phyloP scores from a whole-genome alignment of 768 basidiomycete genomes.

The Rubroboletus pulcherrimus region DNA sequence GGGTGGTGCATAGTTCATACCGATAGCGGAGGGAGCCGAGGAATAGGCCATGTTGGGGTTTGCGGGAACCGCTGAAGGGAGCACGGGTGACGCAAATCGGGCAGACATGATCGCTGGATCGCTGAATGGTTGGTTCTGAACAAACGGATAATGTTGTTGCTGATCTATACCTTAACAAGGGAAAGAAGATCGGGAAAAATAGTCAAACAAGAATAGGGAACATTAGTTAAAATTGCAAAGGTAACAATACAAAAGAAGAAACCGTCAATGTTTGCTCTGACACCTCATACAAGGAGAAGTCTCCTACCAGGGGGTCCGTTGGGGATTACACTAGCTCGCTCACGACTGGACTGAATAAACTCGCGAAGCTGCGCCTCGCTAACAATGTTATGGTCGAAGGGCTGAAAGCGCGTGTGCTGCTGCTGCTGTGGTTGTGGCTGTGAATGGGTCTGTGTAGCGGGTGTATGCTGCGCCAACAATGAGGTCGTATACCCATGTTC shows the following conservation, averaged over 20 bases:
- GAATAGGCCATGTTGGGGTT: constrained; percentile 13
- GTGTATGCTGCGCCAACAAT: constrained; percentile 46
- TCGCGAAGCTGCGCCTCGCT: constrained; percentile 78
- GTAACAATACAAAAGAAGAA: constrained; percentile 26
- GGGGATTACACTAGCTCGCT: constrained; percentile 41
- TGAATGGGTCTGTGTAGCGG: constrained; percentile 33
- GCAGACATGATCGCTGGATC: constrained; percentile 84
- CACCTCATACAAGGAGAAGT: constrained; percentile 39
- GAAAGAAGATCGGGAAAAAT: constrained; percentile 13
- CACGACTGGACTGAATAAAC: constrained; percentile 68
- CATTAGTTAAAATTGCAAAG: constrained; percentile 23
- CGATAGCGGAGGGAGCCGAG: constrained; percentile 11
- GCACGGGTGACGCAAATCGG: constrained; percentile 47
- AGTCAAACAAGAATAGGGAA: constrained; percentile 5
- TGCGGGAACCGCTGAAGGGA: constrained; percentile 16
- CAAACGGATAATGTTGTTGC: constrained; percentile 32
- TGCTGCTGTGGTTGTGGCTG: constrained; percentile 34
- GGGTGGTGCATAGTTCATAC: constrained; percentile 10
- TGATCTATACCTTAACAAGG: constrained; percentile 33
- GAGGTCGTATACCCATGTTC: constrained; percentile 45
- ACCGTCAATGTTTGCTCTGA: constrained; percentile 32
- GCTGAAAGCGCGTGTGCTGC: constrained; percentile 48
- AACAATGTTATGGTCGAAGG: constrained; percentile 48
- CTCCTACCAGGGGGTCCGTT: constrained; percentile 46
- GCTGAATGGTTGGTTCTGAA: constrained; percentile 49